Conservation (phyloP, 768 basidiomycete species). For the Lactarius evosmus region DNA sequence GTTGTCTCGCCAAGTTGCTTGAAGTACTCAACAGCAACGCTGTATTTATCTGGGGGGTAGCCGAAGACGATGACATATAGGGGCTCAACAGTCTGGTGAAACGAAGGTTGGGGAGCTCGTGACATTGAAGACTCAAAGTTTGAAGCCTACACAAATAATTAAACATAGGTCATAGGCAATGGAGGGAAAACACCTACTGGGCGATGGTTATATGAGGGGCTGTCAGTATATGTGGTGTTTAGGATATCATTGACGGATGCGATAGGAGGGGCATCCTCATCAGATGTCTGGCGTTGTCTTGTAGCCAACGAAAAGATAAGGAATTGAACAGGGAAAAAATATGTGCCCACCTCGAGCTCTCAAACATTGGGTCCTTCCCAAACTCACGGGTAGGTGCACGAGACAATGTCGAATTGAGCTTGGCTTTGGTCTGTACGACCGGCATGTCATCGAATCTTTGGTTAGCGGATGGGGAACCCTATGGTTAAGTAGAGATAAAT, state of each 20-base stretch:
- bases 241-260: constrained; percentile 74
- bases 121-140: constrained; percentile 38
- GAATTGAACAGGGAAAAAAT: constrained; percentile 15
- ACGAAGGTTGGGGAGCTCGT: constrained; percentile 25
- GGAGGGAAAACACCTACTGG: constrained; percentile 38
- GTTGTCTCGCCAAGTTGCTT: constrained; percentile 67
- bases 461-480: constrained; percentile 47
- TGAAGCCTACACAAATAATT: constrained; percentile 35
- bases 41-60: constrained; percentile 80
- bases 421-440: constrained; percentile 75
- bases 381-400: constrained; percentile 66
- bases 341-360: constrained; percentile 56
- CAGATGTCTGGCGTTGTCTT: constrained; percentile 23
- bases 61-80: constrained; percentile 79
- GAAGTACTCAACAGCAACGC: constrained; percentile 69
- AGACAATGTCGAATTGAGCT: constrained; percentile 67
- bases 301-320: constrained; percentile 5
- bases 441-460: constrained; percentile 72
- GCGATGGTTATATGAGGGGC: constrained; percentile 43
- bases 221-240: constrained; percentile 48
- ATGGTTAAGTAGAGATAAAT: constrained; percentile 1
- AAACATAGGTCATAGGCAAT: neutral
- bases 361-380: constrained; percentile 84
- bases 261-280: constrained; percentile 75
- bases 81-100: constrained; percentile 38